phyloP scores from a whole-genome alignment of 495 filamentous ascomycete species.

The Penicillium longicatenatum region DNA sequence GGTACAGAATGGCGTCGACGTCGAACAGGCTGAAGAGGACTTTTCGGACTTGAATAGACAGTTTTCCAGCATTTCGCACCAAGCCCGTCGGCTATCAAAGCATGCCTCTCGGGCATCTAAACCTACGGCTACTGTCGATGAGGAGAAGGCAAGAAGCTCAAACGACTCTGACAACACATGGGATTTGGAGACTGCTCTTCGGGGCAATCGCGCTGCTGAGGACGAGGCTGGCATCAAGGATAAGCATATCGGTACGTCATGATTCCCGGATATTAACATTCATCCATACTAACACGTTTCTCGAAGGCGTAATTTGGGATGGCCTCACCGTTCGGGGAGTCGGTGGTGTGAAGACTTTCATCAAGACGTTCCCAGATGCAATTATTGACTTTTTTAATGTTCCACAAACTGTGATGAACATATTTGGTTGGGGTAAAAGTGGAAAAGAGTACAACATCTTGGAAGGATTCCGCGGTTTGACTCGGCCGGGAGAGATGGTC shows the following conservation, averaged over 20 bases:
- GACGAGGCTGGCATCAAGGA: constrained; percentile 73
- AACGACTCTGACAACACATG: constrained; percentile 60
- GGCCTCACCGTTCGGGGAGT: constrained; percentile 75
- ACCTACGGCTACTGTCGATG: constrained; percentile 35
- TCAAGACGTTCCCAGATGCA: constrained; percentile 82
- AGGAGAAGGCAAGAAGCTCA: constrained; percentile 51
- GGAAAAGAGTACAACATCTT: constrained; percentile 64
- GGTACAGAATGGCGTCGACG: constrained; percentile 58
- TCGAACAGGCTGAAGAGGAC: constrained; percentile 72
- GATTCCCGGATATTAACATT: not conserved
- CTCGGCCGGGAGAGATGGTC: constrained; percentile 85
- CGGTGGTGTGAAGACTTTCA: constrained; percentile 73
- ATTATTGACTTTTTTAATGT: constrained; percentile 77
- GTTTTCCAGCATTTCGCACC: constrained; percentile 66
- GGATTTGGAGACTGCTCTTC: constrained; percentile 68
- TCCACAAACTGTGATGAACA: constrained; percentile 55
- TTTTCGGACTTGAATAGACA: constrained; percentile 75
- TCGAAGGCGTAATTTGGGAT: constrained; percentile 72
- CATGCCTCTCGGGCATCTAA: constrained; percentile 47
- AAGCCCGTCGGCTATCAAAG: constrained; percentile 43
- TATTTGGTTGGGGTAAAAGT: constrained; percentile 62
- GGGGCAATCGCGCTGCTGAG: constrained; percentile 69
- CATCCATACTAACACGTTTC: not conserved
- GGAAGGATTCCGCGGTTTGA: constrained; percentile 57
- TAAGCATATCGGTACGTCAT: constrained; percentile 64